Evolutionary conservation across 768 basidiomycete species (phyloP).

Genomic region (Lactarius hatsudake): DNA sequence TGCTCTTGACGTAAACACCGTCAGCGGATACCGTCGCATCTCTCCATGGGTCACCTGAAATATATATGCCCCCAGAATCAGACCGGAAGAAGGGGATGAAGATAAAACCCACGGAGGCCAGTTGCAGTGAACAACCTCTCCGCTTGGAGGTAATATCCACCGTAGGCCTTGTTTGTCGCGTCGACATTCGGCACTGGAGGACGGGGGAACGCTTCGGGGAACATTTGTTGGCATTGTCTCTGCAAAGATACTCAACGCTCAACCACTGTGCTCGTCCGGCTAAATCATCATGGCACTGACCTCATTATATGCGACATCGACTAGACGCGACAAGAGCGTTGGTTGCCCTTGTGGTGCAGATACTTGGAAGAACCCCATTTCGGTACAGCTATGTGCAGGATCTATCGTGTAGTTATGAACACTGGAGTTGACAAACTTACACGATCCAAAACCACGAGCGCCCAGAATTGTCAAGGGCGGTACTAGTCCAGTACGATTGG

Average conservation of each 20-base stretch:
- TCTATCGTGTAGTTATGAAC: too few species aligned
- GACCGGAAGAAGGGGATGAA: background rate
- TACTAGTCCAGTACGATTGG: constrained; percentile 44
- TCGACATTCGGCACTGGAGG: background rate
- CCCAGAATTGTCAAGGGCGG: constrained; percentile 26
- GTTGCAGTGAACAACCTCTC: constrained; percentile 31
- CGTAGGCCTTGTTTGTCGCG: constrained; percentile 18
- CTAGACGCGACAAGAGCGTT: constrained; percentile 15
- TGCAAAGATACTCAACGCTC: background rate
- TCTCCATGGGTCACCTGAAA: background rate
- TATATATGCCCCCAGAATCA: background rate
- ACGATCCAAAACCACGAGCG: background rate
- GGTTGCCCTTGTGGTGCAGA: constrained; percentile 39
- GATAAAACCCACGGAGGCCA: constrained; percentile 17
- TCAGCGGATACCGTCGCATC: constrained; percentile 28
- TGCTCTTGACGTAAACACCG: constrained; percentile 19
- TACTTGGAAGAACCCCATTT: too few species aligned
- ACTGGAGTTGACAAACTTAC: too few species aligned
- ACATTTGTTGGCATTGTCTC: background rate
- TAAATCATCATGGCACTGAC: background rate
- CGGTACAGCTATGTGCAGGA: too few species aligned
- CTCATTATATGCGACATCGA: background rate
- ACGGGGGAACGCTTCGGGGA: background rate
- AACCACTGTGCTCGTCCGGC: background rate
- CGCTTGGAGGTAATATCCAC: constrained; percentile 30